Evolutionary conservation across 164 flowering plant genomes (phyloP).

Genomic region (Piper betle): DNA sequence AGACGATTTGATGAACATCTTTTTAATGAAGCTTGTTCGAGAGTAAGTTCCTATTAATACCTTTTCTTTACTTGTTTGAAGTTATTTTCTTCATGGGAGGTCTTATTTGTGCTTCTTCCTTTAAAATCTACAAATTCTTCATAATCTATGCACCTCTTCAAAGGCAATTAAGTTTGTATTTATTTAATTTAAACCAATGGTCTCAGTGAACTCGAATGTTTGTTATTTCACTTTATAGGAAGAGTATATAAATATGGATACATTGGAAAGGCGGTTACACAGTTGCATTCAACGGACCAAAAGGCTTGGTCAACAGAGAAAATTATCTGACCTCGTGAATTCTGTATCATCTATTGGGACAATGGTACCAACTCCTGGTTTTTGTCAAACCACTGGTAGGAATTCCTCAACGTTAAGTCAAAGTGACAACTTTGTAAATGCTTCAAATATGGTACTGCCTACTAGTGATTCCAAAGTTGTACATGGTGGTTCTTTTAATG

Average conservation of each 20-base stretch:
- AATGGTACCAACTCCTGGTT: constrained; percentile 98
- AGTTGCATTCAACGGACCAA: constrained; percentile 24
- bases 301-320: constrained; percentile 43
- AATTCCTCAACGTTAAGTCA: constrained; percentile 40
- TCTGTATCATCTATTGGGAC: constrained; percentile 61
- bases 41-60: constrained; percentile 27
- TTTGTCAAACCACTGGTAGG: constrained; percentile 49
- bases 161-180: not conserved
- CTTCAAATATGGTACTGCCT: constrained; percentile 18
- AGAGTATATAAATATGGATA: constrained; percentile 62
- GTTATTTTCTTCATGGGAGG: not conserved
- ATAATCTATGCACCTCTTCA: not conserved
- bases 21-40: constrained; percentile 35
- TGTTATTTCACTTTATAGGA: constrained; percentile 34
- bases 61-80: constrained; percentile 2
- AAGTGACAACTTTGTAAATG: constrained; percentile 35
- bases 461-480: constrained; percentile 29
- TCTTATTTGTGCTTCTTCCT: not conserved
- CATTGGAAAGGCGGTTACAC: constrained; percentile 60
- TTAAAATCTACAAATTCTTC: not conserved
- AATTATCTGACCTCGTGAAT: constrained; percentile 30
- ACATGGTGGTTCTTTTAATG: constrained; percentile 36
- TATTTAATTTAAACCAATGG: not conserved
- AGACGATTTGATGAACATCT: constrained; percentile 67
- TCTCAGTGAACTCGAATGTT: not conserved